Base-by-base conservation (phyloP, 2,329 filamentous ascomycete genomes). In the Fusarium palustre region DNA sequence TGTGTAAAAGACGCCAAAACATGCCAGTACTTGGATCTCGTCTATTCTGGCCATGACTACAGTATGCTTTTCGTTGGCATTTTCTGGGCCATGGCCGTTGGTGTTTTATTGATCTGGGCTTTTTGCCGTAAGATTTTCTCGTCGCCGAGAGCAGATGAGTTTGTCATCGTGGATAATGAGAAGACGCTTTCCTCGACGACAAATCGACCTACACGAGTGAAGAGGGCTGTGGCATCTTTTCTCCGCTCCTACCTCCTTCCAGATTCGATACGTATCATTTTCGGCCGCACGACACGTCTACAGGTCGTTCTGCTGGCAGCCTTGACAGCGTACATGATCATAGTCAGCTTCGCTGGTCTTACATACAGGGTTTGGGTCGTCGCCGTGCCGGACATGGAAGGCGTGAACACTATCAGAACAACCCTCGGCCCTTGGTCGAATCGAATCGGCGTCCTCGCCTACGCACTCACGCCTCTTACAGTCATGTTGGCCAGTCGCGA, bases 401-500 rank as follows among this genome's bases (percentile, higher is more conserved):
- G 50, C 3, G 30, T 54, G 1, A 13, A 54, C 18, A 54, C 50
- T 6, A 54, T 24, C 16, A 43, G 50, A 28, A 54, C 50, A 16
- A 54, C 50, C 1, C 39, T 54, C 1, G 50, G 50, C 4, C 50
- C 50, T 1, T 54, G 50, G 39, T 54, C 50, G 0, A 54, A 54
- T 34, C 50, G 50, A 45, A 24, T 54, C 1, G 50, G 39, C 5
- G 50, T 54, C 4, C 50, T 45, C 20, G 50, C 50, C 11, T 54
- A 54, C 4, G 50, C 50, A 7, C 50, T 54, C 20, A 54, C 50
- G 7, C 50, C 39, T 1, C 39, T 54, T 2, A 54, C 36, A 3
- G 50, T 45, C 9, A 45, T 54, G 50, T 8, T 54, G 6, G 50
- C 50, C 0, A 54, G 50, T 9, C 50, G 50, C 12, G 50, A 54